Evolutionary conservation across 805 yeast species (phyloP).

Genomic region (Saccharomycopsis babjevae): DNA sequence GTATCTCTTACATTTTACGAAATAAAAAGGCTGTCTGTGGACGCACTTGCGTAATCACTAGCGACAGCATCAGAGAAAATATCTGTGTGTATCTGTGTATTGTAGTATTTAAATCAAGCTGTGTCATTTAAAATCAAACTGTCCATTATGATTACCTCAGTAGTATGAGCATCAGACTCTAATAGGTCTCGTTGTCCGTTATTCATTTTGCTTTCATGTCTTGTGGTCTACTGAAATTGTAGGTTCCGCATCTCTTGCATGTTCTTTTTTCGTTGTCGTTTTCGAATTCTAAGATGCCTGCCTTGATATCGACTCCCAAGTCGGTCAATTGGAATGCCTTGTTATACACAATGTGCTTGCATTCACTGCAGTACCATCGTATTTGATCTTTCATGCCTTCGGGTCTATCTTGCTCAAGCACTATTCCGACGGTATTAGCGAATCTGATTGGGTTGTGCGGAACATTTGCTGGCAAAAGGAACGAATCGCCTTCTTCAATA

Average conservation of each 20-base stretch:
- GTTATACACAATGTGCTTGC: slow-evolving; percentile 58
- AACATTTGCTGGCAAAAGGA: slow-evolving; percentile 68
- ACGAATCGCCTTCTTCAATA: slow-evolving; percentile 82
- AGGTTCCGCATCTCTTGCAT: slow-evolving; percentile 64
- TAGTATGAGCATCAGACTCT: too few species aligned
- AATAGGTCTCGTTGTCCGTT: too few species aligned
- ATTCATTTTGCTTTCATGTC: slow-evolving; percentile 2
- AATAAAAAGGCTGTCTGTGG: background rate
- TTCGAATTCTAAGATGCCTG: slow-evolving; percentile 66
- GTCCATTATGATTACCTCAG: too few species aligned
- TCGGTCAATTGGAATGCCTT: slow-evolving; percentile 65
- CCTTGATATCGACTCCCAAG: slow-evolving; percentile 84
- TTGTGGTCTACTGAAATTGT: slow-evolving; percentile 58
- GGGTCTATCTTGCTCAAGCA: slow-evolving; percentile 88
- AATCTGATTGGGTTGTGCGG: slow-evolving; percentile 90
- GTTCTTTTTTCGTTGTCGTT: slow-evolving; percentile 52
- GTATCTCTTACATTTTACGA: slow-evolving; percentile 19
- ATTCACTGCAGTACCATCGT: slow-evolving; percentile 79
- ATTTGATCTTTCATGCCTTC: slow-evolving; percentile 55
- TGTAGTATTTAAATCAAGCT: background rate
- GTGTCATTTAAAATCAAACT: too few species aligned
- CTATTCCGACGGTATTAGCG: slow-evolving; percentile 79
- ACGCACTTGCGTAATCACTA: too few species aligned
- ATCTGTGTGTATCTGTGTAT: too few species aligned
- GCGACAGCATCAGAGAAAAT: too few species aligned